A percentile compares a stretch with the other conserved stretches of the same genome.
Evolutionary conservation across 169 alveolate species (phyloP).

Genomic region (Ichthyophthirius multifiliis): DNA sequence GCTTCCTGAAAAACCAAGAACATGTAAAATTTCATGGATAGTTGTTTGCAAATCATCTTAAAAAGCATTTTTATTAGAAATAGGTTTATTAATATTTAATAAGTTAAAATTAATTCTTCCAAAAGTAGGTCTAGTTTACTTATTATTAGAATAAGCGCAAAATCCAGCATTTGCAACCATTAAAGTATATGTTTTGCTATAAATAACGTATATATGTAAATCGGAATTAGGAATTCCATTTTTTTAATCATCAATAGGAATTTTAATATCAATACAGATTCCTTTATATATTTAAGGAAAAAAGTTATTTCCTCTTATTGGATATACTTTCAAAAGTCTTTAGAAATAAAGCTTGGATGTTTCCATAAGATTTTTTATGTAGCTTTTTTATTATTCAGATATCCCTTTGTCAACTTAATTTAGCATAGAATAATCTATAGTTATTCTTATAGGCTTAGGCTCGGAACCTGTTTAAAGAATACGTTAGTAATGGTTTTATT

Average conservation of each 20-base stretch:
- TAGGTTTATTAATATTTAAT: neutral
- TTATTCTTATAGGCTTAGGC: neutral
- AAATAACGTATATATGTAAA: neutral
- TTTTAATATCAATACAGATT: neutral
- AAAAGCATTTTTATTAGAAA: neutral
- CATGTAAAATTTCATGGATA: conserved; percentile 45
- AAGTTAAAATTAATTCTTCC: neutral
- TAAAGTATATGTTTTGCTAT: neutral
- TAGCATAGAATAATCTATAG: neutral
- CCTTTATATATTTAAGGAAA: neutral
- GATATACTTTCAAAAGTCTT: neutral
- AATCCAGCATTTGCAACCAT: neutral
- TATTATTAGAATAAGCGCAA: neutral
- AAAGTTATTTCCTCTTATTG: neutral
- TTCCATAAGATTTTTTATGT: neutral
- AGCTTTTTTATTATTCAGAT: neutral
- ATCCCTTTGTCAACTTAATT: neutral
- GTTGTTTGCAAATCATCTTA: neutral
- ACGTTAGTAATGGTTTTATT: too few species aligned
- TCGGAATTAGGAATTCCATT: conserved; percentile 3
- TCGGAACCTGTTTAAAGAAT: too few species aligned
- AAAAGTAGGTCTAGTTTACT: neutral
- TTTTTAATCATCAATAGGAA: neutral
- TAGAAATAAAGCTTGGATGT: neutral
- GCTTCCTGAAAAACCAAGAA: conserved; percentile 27